Evolutionary conservation across 2,329 filamentous ascomycete genomes (phyloP).

Genomic region (Stemphylium vesicarium): DNA sequence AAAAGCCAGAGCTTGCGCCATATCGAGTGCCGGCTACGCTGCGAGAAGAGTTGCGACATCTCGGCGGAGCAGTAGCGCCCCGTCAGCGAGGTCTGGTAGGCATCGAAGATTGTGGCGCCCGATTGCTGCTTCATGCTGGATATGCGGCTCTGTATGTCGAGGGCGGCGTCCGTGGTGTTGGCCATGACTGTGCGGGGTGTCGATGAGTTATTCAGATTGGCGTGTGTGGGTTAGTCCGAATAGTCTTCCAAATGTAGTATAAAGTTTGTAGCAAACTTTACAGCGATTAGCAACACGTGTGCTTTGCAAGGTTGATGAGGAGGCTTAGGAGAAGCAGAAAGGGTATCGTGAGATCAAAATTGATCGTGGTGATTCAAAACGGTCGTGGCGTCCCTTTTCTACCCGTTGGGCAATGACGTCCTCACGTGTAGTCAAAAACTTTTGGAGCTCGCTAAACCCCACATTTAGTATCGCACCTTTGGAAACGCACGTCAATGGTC

Average conservation of each 20-base stretch:
- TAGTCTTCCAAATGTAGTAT: constrained; percentile 12
- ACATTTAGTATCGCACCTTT: constrained; percentile 28
- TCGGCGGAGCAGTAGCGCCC: constrained; percentile 69
- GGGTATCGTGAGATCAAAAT: background rate
- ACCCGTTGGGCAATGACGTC: constrained; percentile 17
- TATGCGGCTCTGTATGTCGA: constrained; percentile 34
- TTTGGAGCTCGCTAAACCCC: constrained; percentile 37
- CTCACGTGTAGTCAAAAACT: constrained; percentile 33
- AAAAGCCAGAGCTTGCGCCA: constrained; percentile 88
- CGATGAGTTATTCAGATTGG: background rate
- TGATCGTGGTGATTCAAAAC: background rate
- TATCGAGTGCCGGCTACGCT: constrained; percentile 73
- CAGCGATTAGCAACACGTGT: background rate
- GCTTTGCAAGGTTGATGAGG: background rate
- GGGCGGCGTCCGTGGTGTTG: constrained; percentile 24
- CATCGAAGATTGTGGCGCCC: constrained; percentile 30
- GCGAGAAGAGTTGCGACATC: constrained; percentile 74
- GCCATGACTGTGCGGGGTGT: constrained; percentile 15
- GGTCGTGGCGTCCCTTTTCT: constrained; percentile 25
- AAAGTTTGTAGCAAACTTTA: background rate
- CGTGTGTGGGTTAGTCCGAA: constrained; percentile 8
- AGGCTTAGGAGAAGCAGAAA: background rate
- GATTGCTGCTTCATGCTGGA: constrained; percentile 28
- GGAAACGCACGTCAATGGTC: constrained; percentile 18
- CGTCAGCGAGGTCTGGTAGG: constrained; percentile 37